Percentiles rank a stretch among this genome's conserved stretches.
phyloP scores from a whole-genome alignment of 2,329 filamentous ascomycete species.

The Arthrobotrys musiformis region DNA sequence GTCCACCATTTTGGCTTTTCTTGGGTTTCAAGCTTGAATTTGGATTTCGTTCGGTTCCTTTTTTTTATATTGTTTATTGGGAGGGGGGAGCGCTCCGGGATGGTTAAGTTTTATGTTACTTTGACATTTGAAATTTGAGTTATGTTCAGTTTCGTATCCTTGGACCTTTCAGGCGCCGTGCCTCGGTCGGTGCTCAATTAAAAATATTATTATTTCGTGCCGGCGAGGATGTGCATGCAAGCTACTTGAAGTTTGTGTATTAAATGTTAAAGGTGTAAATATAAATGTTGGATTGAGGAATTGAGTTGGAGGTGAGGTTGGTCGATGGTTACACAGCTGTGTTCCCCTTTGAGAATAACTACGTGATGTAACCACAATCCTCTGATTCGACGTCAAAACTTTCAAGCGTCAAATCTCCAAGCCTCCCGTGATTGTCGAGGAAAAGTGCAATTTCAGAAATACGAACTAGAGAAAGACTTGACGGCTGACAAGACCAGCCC shows the following conservation, averaged over 20 bases:
- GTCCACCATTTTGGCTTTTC: conserved; percentile 47
- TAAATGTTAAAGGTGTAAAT: too few relatives aligned
- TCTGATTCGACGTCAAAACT: background rate
- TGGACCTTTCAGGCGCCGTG: too few relatives aligned
- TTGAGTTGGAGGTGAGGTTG: conserved; percentile 7
- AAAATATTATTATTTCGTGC: too few relatives aligned
- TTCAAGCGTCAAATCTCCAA: background rate
- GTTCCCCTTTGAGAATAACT: background rate
- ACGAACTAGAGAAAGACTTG: conserved; percentile 6
- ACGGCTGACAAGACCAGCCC: conserved; percentile 3
- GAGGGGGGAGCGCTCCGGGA: conserved; percentile 19
- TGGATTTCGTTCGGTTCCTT: background rate
- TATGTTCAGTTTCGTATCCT: background rate
- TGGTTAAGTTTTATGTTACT: conserved; percentile 12
- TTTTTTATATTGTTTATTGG: background rate
- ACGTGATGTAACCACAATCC: background rate
- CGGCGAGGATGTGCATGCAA: too few relatives aligned
- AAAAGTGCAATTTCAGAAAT: conserved; percentile 6
- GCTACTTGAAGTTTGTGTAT: too few relatives aligned
- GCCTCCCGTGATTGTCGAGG: background rate
- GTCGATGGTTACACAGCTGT: conserved; percentile 16
- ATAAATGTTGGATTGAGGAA: background rate
- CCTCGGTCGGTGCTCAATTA: too few relatives aligned
- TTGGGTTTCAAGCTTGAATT: background rate
- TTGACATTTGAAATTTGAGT: background rate